These are phyloP conservation scores for Epichloe amarillans DNA, from an alignment of 2,329 filamentous ascomycete species.

Conservation along the genomic window DNA sequence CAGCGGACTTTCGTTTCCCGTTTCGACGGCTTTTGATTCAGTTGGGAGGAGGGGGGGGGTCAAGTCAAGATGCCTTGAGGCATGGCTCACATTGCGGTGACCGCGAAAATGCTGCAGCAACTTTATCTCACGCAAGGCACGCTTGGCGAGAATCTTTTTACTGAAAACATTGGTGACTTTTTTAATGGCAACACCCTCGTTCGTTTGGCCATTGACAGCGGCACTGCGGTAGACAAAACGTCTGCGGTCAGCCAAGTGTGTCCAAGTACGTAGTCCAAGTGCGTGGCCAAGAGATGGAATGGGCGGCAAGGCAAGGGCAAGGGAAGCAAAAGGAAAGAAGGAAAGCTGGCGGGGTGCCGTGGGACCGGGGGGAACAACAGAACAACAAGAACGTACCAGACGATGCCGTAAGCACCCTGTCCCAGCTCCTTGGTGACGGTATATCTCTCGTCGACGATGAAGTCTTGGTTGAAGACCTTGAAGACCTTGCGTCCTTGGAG, in stretches of 20 bases:
- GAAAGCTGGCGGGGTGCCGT: neutral
- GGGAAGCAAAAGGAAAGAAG: no score
- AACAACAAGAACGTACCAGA: conserved; percentile 54
- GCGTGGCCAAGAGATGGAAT: neutral
- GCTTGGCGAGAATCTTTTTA: conserved; percentile 99
- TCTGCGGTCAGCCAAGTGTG: neutral
- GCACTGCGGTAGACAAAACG: conserved; percentile 43
- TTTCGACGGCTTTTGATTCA: neutral
- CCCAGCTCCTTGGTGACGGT: conserved; percentile 97
- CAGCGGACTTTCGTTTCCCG: neutral
- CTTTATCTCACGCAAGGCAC: conserved; percentile 95
- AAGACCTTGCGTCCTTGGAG: conserved; percentile 67
- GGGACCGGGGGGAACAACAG: neutral
- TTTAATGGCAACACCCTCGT: conserved; percentile 94
- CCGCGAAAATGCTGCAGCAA: conserved; percentile 93
- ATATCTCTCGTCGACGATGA: conserved; percentile 95
- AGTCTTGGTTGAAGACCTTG: conserved; percentile 99
- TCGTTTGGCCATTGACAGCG: conserved; percentile 79
- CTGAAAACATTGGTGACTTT: conserved; percentile 99
- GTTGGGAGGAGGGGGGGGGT: neutral
- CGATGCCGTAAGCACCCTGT: conserved; percentile 96
- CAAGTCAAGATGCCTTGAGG: neutral
- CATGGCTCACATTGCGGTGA: conserved; percentile 60
- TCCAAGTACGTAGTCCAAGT: neutral
- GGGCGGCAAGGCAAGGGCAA: no score